Evolutionary conservation across 805 yeast genomes (phyloP).

Genomic region (Yamadazyma nakazawae): DNA sequence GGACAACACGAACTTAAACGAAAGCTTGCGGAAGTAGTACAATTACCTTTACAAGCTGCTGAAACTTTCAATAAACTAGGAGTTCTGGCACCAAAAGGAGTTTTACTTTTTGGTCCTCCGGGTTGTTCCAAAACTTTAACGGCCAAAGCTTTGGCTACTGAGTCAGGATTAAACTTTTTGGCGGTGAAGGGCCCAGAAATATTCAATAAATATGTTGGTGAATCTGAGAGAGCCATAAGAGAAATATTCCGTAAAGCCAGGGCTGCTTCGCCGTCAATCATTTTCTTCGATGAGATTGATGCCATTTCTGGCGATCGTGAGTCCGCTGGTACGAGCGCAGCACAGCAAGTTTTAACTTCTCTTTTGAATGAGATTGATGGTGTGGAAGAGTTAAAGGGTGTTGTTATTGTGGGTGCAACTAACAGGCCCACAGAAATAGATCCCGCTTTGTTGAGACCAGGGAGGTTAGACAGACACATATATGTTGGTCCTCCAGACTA

Average conservation of each 20-base stretch:
- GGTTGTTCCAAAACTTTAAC: constrained; percentile 96
- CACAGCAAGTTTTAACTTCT: constrained; percentile 85
- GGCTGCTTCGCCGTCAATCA: constrained; percentile 91
- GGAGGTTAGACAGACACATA: constrained; percentile 88
- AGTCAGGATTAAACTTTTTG: constrained; percentile 86
- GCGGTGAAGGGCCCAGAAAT: constrained; percentile 98
- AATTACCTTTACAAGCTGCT: constrained; percentile 81
- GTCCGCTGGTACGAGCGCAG: constrained; percentile 56
- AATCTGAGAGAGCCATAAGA: constrained; percentile 87
- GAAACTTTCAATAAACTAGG: constrained; percentile 77
- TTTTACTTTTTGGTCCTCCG: constrained; percentile 93
- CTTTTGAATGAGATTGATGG: constrained; percentile 95
- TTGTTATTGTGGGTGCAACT: constrained; percentile 92
- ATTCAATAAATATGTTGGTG: constrained; percentile 94
- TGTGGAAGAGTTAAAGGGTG: constrained; percentile 91
- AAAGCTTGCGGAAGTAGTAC: constrained; percentile 85
- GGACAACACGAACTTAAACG: constrained; percentile 85
- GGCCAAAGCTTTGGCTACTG: constrained; percentile 94
- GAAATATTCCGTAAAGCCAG: constrained; percentile 91
- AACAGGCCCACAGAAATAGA: constrained; percentile 93
- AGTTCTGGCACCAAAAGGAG: constrained; percentile 88
- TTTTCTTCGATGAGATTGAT: constrained; percentile 95
- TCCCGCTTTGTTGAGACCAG: constrained; percentile 91
- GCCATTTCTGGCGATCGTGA: constrained; percentile 82
- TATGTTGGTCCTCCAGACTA: constrained; percentile 90